Evolutionary conservation across 2,329 filamentous ascomycete species (phyloP).

Genomic region (Neopestalotiopsis rosae): DNA sequence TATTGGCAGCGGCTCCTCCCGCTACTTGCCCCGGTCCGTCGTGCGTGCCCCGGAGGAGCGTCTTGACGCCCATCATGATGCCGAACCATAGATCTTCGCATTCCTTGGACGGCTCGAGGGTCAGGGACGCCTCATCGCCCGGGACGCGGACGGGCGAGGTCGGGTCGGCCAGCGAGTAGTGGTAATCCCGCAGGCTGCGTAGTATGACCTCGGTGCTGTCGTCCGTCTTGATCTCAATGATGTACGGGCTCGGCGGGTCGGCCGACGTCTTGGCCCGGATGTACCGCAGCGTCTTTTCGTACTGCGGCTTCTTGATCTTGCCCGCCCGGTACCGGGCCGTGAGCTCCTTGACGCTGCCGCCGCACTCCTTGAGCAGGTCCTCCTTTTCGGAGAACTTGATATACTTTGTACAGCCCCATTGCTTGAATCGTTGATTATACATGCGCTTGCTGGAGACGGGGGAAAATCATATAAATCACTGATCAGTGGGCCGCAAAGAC

Average conservation of each 20-base stretch:
- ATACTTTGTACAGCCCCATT: conserved; percentile 9
- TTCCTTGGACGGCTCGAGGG: neutral
- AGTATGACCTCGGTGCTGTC: neutral
- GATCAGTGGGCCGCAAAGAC: neutral
- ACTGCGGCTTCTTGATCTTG: conserved; percentile 4
- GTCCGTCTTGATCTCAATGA: neutral
- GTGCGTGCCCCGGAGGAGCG: neutral
- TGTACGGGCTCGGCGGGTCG: neutral
- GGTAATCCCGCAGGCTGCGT: conserved; percentile 7
- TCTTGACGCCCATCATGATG: neutral
- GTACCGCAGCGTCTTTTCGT: conserved; percentile 12
- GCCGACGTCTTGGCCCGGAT: neutral
- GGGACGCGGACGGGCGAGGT: neutral
- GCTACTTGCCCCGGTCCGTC: too few species aligned
- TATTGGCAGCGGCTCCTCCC: neutral
- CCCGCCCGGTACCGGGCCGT: neutral
- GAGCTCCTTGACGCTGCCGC: conserved; percentile 1
- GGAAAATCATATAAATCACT: neutral
- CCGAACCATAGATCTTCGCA: conserved; percentile 11
- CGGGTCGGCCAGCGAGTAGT: conserved; percentile 1
- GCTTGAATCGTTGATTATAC: conserved; percentile 15
- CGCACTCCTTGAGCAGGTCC: neutral
- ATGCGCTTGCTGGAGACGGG: conserved; percentile 10
- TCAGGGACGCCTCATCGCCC: neutral
- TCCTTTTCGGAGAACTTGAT: conserved; percentile 6